These are phyloP conservation scores for Punctularia strigosozonata DNA, from an alignment of 768 basidiomycete genomes.

Conservation along the genomic window DNA sequence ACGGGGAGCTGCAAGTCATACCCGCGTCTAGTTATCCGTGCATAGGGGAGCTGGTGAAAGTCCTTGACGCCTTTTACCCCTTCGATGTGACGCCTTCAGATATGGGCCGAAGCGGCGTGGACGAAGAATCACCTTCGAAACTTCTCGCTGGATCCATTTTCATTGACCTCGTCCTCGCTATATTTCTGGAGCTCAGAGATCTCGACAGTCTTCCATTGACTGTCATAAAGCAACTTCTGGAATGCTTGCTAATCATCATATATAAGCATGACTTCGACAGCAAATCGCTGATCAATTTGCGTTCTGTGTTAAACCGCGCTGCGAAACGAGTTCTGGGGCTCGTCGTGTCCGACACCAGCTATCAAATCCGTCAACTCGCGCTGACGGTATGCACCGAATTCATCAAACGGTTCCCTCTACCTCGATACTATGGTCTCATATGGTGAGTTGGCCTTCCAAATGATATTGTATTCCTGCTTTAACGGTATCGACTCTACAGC, in stretches of 20 bases:
- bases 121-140: conserved; percentile 29
- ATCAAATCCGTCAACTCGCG: conserved; percentile 56
- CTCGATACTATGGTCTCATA: neutral
- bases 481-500: conserved; percentile 17
- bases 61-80: conserved; percentile 48
- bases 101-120: conserved; percentile 23
- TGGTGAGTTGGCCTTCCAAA: neutral
- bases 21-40: conserved; percentile 37
- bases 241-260: conserved; percentile 50
- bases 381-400: conserved; percentile 51
- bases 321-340: conserved; percentile 39
- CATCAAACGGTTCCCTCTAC: conserved; percentile 36
- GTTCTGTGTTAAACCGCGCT: conserved; percentile 38
- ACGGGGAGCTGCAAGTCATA: conserved; percentile 33
- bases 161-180: conserved; percentile 44
- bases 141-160: conserved; percentile 52
- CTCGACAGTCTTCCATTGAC: conserved; percentile 39
- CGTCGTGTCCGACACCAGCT: conserved; percentile 40
- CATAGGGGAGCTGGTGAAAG: conserved; percentile 40
- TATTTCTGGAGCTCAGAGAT: conserved; percentile 35
- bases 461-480: neutral
- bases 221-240: conserved; percentile 48
- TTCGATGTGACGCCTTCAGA: conserved; percentile 36
- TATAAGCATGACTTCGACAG: conserved; percentile 68
- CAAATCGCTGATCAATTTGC: conserved; percentile 38